Evolutionary conservation across 164 flowering plant genomes (phyloP).

Genomic region (Nelumbo lutea): DNA sequence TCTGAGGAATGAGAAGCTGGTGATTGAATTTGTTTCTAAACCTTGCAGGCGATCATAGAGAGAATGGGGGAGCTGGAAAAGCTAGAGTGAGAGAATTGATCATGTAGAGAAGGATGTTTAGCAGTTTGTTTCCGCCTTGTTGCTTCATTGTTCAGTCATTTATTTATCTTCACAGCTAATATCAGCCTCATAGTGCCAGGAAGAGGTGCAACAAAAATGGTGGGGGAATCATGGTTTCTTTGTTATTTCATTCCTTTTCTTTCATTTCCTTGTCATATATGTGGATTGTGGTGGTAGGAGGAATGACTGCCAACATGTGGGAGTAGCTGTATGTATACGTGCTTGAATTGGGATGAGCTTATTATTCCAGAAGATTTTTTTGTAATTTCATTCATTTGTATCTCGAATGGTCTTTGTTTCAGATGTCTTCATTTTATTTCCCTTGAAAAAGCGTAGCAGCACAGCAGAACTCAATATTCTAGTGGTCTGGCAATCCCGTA

Average conservation of each 20-base stretch:
- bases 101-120: neutral
- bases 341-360: neutral
- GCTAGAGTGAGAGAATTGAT: constrained; percentile 19
- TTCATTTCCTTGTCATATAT: neutral
- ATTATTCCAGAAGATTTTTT: neutral
- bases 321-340: too few relatives aligned
- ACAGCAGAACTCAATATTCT: neutral
- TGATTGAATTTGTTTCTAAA: neutral
- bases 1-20: neutral
- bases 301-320: too few relatives aligned
- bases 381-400: neutral
- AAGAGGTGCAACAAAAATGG: neutral
- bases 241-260: too few relatives aligned
- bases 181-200: neutral
- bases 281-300: neutral
- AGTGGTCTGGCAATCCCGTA: neutral
- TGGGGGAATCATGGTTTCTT: too few relatives aligned
- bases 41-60: constrained; percentile 87
- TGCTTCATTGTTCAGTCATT: neutral
- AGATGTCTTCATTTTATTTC: neutral
- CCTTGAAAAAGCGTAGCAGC: too few relatives aligned
- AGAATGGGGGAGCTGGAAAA: constrained; percentile 98
- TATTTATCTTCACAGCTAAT: neutral
- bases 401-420: neutral
- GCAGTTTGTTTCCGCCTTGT: neutral